Conservation (phyloP, 768 basidiomycete genomes). For the Leucosporidium scottii region DNA sequence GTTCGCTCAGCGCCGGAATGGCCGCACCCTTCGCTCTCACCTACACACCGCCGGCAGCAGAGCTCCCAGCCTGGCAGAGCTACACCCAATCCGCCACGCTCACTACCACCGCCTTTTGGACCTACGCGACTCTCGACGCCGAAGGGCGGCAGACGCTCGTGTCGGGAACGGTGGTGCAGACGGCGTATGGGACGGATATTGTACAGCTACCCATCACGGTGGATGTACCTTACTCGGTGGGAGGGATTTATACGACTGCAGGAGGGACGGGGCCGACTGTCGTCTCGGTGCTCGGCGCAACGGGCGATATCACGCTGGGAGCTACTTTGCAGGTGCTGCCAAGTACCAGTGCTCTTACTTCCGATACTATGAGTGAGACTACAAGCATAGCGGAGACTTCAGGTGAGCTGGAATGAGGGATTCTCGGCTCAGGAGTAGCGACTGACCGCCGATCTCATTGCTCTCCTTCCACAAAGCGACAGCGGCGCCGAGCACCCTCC, state of each 20-base stretch:
- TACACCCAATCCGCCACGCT: conserved; percentile 10
- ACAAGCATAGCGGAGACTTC: too few relatives aligned
- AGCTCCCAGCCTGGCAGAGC: conserved; percentile 21
- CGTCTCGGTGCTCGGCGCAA: conserved; percentile 6
- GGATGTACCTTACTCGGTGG: conserved; percentile 3
- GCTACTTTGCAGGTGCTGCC: too few relatives aligned
- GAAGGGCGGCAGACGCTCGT: conserved; percentile 9
- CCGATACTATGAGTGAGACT: too few relatives aligned
- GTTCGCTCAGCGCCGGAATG: background rate
- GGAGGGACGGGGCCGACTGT: conserved; percentile 16
- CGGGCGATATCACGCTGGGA: conserved; percentile 17
- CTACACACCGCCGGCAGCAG: background rate
- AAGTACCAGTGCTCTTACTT: too few relatives aligned
- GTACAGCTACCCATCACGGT: conserved; percentile 26
- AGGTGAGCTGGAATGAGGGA: too few relatives aligned
- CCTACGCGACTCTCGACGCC: conserved; percentile 13
- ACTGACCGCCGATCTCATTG: too few relatives aligned
- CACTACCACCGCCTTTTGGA: conserved; percentile 10
- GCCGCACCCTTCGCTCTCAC: conserved; percentile 13
- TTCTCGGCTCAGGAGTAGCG: too few relatives aligned
- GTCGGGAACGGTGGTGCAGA: background rate
- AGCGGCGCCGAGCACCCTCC: too few relatives aligned
- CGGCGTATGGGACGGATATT: conserved; percentile 17
- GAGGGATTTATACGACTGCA: conserved; percentile 14
- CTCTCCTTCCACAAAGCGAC: too few relatives aligned